phyloP scores from a whole-genome alignment of 2,329 filamentous ascomycete genomes.

The Leptoxyphium fumago region DNA sequence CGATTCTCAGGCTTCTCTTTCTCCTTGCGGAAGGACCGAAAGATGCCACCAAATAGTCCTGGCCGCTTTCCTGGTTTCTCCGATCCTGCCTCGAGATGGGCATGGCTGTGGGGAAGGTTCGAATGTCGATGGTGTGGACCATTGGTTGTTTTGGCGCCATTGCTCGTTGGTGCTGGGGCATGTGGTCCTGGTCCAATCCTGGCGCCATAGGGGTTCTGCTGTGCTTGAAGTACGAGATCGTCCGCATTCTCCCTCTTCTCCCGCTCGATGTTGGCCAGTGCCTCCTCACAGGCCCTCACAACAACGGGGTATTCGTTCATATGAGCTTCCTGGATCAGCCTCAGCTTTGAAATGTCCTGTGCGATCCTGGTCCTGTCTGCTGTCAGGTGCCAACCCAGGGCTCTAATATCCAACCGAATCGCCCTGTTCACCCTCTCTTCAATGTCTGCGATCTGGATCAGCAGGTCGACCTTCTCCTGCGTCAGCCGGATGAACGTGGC shows the following conservation, averaged over 20 bases:
- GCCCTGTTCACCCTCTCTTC: conserved; percentile 30
- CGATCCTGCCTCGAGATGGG: not conserved
- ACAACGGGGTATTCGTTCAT: conserved; percentile 30
- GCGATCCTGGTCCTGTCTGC: conserved; percentile 17
- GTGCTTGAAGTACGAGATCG: not conserved
- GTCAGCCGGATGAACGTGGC: conserved; percentile 26
- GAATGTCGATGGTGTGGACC: no score
- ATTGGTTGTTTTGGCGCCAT: no score
- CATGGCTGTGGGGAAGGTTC: not conserved
- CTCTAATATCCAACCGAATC: conserved; percentile 29
- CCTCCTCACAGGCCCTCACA: conserved; percentile 25
- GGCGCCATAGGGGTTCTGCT: no score
- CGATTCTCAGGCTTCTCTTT: conserved; percentile 2
- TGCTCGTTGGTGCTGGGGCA: no score
- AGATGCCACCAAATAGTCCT: conserved; percentile 12
- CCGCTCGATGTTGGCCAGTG: conserved; percentile 28
- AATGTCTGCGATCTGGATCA: conserved; percentile 28
- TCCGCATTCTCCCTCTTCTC: conserved; percentile 12
- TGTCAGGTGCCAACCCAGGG: conserved; percentile 33
- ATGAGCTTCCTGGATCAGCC: conserved; percentile 29
- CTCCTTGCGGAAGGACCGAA: conserved; percentile 13
- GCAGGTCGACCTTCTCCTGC: conserved; percentile 28
- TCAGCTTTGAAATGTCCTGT: conserved; percentile 28
- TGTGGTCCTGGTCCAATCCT: no score
- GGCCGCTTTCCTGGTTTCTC: conserved; percentile 8